Base-by-base conservation (phyloP, 2,329 filamentous ascomycete genomes). In the Fusarium sp. region DNA sequence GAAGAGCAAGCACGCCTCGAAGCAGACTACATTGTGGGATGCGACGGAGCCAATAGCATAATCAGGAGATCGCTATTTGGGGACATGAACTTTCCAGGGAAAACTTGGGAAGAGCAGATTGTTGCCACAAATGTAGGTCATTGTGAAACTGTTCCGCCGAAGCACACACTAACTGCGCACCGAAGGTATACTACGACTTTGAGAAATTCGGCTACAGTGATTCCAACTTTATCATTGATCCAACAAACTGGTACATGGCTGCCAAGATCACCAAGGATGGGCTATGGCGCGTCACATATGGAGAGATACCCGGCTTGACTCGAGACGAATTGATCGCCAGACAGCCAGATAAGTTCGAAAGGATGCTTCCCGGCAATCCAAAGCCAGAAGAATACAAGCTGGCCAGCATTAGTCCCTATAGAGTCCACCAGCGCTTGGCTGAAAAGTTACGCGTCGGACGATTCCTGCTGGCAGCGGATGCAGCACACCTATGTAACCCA, bases 281-380 rank as follows among this genome's bases (percentile, higher is more conserved):
- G 1, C 80, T 92, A 15, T 92, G 90, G 82, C 87, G 90, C 20
- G 87, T 92, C 41, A 90, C 90, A 0, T 92, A 92, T 74, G 90
- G 89, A 59, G 90, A 92, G 72, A 81, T 81, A 2, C 82, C 85
- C 1, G 87, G 85, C 5, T 83, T 92, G 18, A 86, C 85, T 0
- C 81, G 78, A 41, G 88, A 90, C 17, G 83, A 91, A 78, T 84
- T 90, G 61, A 79, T 84, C 35, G 83, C 83, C 33, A 85, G 89
- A 11, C 89, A 89, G 71, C 85, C 87, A 5, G 80, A 80, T 69
- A 90, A 89, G 66, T 92, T 88, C 76, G 84, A 87, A 68, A 31
- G 12, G 2, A 71, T 73, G 64, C 44, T 73, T 7, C 70, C 68
- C 12, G 70, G 64, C 7, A 44, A 69, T 35, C 70, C 70, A 3